These are phyloP conservation scores for Penicillium capsulatum DNA, from an alignment of 2,329 filamentous ascomycete genomes.

Conservation along the genomic window DNA sequence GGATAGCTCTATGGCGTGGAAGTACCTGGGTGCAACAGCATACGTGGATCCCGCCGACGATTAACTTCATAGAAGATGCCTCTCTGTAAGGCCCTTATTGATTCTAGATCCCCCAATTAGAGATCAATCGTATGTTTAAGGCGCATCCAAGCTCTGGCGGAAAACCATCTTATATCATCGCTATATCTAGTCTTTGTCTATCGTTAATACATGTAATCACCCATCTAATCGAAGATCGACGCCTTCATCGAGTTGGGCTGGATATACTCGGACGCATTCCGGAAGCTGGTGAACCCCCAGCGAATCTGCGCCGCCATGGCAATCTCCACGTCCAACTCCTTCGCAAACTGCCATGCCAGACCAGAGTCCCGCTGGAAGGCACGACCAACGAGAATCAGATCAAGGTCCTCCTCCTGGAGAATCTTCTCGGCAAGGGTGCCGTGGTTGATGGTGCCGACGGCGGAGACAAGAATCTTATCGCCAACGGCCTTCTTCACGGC, in stretches of 20 bases:
- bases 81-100: too few relatives aligned
- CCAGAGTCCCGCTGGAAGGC: conserved; percentile 26
- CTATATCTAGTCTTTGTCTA: too few relatives aligned
- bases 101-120: too few relatives aligned
- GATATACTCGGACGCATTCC: conserved; percentile 26
- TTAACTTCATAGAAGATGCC: too few relatives aligned
- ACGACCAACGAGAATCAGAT: conserved; percentile 58
- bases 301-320: conserved; percentile 32
- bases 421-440: conserved; percentile 65
- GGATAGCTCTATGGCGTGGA: conserved; percentile 41
- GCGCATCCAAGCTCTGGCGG: too few relatives aligned
- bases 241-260: conserved; percentile 25
- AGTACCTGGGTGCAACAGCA: conserved; percentile 33
- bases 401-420: conserved; percentile 51
- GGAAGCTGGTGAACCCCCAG: conserved; percentile 30
- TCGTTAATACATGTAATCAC: not conserved
- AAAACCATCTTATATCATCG: too few relatives aligned
- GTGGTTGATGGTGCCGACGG: conserved; percentile 70
- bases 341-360: conserved; percentile 26
- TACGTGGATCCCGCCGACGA: too few relatives aligned
- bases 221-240: conserved; percentile 28
- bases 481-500: conserved; percentile 70
- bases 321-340: conserved; percentile 30
- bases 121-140: too few relatives aligned
- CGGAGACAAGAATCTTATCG: conserved; percentile 64